Percentiles rank a stretch among this genome's conserved stretches.
Evolutionary conservation across 495 filamentous ascomycete species (phyloP).

Genomic region (Lentithecium fluviatile): DNA sequence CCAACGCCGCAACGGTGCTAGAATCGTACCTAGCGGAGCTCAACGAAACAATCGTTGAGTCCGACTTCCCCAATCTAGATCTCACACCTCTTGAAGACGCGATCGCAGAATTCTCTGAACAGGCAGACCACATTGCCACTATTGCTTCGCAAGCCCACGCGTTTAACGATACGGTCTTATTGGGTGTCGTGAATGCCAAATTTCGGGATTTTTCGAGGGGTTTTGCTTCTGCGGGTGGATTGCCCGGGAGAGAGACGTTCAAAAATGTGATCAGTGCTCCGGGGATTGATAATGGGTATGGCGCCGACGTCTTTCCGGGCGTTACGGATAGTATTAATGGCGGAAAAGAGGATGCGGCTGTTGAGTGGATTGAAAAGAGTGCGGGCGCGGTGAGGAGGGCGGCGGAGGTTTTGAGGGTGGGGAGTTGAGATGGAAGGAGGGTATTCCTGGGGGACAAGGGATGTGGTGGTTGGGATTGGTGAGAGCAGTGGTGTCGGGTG

Average conservation of each 20-base stretch:
- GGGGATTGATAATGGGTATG: conserved; percentile 34
- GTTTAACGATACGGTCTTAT: conserved; percentile 14
- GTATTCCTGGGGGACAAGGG: too few species aligned
- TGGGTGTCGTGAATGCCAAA: conserved; percentile 26
- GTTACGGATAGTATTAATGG: conserved; percentile 22
- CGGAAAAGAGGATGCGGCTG: conserved; percentile 13
- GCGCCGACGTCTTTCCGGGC: conserved; percentile 23
- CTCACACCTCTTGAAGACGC: conserved; percentile 6
- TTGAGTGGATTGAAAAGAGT: conserved; percentile 25
- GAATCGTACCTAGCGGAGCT: conserved; percentile 27
- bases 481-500: too few species aligned
- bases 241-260: conserved; percentile 28
- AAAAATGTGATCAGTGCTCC: conserved; percentile 31
- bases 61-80: conserved; percentile 25
- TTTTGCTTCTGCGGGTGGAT: conserved; percentile 17
- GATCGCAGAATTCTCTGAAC: conserved; percentile 17
- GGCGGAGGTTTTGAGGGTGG: conserved; percentile 25
- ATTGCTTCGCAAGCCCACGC: conserved; percentile 6
- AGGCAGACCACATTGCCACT: conserved; percentile 12
- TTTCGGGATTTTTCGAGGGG: conserved; percentile 26
- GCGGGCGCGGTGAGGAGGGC: conserved; percentile 17
- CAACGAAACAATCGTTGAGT: conserved; percentile 19
- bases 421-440: too few species aligned
- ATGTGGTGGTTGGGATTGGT: too few species aligned
- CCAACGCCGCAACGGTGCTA: conserved; percentile 23